Evolutionary conservation across 1,139 yeast genomes (phyloP), one percentile per base, ranked within the genome.

Genomic region (Geotrichum restrictum): DNA sequence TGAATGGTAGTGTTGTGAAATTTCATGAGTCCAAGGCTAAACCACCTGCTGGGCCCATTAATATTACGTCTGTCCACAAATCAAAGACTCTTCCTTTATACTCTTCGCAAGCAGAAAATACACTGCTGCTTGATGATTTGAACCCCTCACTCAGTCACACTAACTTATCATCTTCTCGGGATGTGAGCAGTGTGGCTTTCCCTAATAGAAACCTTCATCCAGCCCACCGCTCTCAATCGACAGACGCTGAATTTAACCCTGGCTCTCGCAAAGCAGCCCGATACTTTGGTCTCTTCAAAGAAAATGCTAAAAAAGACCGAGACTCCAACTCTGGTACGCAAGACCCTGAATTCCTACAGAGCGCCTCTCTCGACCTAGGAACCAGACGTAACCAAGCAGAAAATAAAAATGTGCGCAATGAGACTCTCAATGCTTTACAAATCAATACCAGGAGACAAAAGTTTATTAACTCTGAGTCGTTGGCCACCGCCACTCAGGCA

Each of bases 241-340:
- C 14, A n/a, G 55, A 36, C 11, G 49, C 36, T 14, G 16, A 46
- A 2, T 3, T n/a, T 13, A 42, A 44, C 37, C 60, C 65, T 4
- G 58, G 70, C 18, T 67, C 76, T 14, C 70, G 82, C 52, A 78
- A 78, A 62, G 82, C 82, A 3, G 78, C 82, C 24, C 69, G 74
- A 48, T 75, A 80, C n/a, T 64, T 78, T 37, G 66, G 80, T 21
- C 65, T 78, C 22, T 78, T 78, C 60, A 69, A 73, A 51, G 74
- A 69, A 47, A 64, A 70, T 52, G 71, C 68, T 38, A 48, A 46
- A 42, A 49, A 47, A 22, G 40, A 21, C 19, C 48, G 33, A 40
- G 36, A 45, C 5, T 33, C 34, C 16, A 37, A 53, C 14, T n/a
- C n/a, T n/a, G n/a, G n/a, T n/a, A 39, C 48, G n/a, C 21, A 52